These are phyloP conservation scores for Glarea lozoyensis DNA, from an alignment of 495 filamentous ascomycete species.

Conservation along the genomic window DNA sequence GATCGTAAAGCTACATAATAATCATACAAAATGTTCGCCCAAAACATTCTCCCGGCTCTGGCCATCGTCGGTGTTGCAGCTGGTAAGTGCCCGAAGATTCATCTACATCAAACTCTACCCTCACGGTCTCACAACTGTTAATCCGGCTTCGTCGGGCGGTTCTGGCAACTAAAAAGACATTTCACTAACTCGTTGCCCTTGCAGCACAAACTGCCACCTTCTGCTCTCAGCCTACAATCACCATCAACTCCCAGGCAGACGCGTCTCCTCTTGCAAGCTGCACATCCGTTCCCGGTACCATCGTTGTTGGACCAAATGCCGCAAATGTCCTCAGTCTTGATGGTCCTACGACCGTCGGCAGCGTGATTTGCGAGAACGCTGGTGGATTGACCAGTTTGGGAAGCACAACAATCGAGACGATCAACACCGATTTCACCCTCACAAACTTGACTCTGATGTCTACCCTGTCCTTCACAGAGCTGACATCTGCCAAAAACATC, in stretches of 20 bases:
- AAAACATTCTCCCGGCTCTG: constrained; percentile 65
- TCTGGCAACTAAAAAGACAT: too few species aligned
- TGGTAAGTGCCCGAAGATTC: too few species aligned
- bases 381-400: constrained; percentile 44
- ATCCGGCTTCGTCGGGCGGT: too few species aligned
- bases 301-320: constrained; percentile 52
- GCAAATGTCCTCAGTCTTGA: constrained; percentile 42
- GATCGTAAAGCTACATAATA: constrained; percentile 17
- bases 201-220: constrained; percentile 36
- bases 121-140: not conserved
- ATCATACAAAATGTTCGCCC: constrained; percentile 60
- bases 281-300: constrained; percentile 55
- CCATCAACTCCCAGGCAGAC: constrained; percentile 62
- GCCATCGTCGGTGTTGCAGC: constrained; percentile 54
- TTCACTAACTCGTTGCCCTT: too few species aligned
- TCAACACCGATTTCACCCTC: constrained; percentile 59
- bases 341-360: constrained; percentile 59
- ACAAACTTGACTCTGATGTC: constrained; percentile 56
- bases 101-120: not conserved
- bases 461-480: constrained; percentile 49
- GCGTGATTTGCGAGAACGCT: constrained; percentile 52
- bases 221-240: constrained; percentile 38
- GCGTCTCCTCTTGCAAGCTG: constrained; percentile 59
- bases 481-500: constrained; percentile 56
- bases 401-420: constrained; percentile 36